Percentiles rank a stretch among this genome's conserved stretches.
phyloP scores from a whole-genome alignment of 352 stramenopile species.

The Pythium myriotylum region DNA sequence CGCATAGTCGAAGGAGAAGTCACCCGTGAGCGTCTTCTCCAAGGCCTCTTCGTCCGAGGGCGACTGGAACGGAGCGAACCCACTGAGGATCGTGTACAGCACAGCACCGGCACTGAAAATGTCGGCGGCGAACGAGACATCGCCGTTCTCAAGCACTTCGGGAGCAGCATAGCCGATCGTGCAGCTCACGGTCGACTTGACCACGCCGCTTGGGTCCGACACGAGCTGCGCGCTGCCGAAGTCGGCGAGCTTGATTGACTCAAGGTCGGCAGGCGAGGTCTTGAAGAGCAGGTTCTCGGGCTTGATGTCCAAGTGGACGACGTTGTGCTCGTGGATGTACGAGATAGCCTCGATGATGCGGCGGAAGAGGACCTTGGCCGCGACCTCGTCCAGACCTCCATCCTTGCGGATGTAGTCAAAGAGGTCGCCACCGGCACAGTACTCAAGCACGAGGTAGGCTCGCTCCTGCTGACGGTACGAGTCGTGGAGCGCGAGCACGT shows the following conservation, averaged over 20 bases:
- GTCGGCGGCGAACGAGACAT: constrained; percentile 65
- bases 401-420: constrained; percentile 63
- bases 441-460: constrained; percentile 65
- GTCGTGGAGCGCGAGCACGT: constrained; percentile 67
- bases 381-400: constrained; percentile 48
- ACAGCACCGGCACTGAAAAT: constrained; percentile 78
- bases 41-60: constrained; percentile 66
- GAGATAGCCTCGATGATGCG: constrained; percentile 52
- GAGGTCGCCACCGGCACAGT: constrained; percentile 63
- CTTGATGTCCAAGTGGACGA: constrained; percentile 83
- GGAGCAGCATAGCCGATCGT: constrained; percentile 79
- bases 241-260: constrained; percentile 69
- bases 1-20: constrained; percentile 57
- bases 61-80: constrained; percentile 67
- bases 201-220: constrained; percentile 31
- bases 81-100: constrained; percentile 67
- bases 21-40: constrained; percentile 45
- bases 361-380: constrained; percentile 54
- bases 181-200: constrained; percentile 53
- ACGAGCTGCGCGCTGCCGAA: constrained; percentile 65
- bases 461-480: constrained; percentile 65
- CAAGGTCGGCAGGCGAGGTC: constrained; percentile 40
- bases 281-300: constrained; percentile 83
- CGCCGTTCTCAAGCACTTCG: constrained; percentile 55
- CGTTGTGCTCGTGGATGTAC: constrained; percentile 56